Conservation (phyloP, 2,329 filamentous ascomycete genomes). For the Plenodomus tracheiphilus region DNA sequence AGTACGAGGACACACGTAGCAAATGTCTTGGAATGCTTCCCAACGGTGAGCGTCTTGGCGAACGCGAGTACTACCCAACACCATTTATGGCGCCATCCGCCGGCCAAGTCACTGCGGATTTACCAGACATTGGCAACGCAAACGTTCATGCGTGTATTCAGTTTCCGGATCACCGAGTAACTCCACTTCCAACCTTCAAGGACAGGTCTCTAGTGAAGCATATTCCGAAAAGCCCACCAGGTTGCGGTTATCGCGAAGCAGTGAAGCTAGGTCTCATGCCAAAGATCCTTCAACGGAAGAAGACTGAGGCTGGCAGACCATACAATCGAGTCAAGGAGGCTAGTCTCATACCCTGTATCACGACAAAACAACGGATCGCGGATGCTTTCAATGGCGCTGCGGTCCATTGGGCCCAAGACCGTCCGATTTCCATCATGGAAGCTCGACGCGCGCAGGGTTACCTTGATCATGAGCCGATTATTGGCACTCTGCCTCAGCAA, state of each 20-base stretch:
- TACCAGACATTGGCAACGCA: constrained; percentile 66
- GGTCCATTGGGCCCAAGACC: constrained; percentile 68
- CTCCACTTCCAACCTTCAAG: constrained; percentile 7
- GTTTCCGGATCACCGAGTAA: constrained; percentile 69
- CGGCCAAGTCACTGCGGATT: constrained; percentile 58
- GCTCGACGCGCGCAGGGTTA: constrained; percentile 70
- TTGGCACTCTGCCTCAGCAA: constrained; percentile 61
- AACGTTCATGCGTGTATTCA: constrained; percentile 64
- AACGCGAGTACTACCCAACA: constrained; percentile 55
- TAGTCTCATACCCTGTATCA: constrained; percentile 64
- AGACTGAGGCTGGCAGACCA: constrained; percentile 26
- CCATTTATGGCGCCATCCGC: constrained; percentile 64
- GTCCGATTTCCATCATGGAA: constrained; percentile 68
- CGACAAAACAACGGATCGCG: constrained; percentile 55
- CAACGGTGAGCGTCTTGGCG: constrained; percentile 56
- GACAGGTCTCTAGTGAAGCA: constrained; percentile 54
- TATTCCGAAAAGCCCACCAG: constrained; percentile 61
- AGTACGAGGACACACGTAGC: constrained; percentile 32
- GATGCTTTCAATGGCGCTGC: constrained; percentile 60
- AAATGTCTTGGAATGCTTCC: constrained; percentile 55
- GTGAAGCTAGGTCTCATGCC: constrained; percentile 45
- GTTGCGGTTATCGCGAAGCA: constrained; percentile 30
- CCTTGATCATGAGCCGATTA: constrained; percentile 69
- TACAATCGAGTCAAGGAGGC: constrained; percentile 60
- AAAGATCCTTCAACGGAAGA: constrained; percentile 17